phyloP scores from a whole-genome alignment of 2,329 filamentous ascomycete species.

The Beauveria scarabaeidicola region DNA sequence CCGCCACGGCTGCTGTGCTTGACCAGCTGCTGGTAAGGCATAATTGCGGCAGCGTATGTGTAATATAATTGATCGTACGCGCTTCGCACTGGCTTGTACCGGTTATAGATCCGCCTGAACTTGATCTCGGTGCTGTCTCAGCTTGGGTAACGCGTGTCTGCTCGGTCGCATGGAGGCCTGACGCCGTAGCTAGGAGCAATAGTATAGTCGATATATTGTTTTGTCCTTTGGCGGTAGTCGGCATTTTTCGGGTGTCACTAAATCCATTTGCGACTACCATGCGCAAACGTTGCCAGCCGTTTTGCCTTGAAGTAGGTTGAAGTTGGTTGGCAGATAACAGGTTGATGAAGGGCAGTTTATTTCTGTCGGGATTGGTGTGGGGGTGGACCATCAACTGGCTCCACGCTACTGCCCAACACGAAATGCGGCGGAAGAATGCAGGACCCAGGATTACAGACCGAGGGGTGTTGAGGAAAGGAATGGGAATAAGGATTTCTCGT shows the following conservation, averaged over 20 bases:
- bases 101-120: background rate
- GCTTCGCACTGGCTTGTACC: slow-evolving; percentile 36
- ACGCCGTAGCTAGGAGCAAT: background rate
- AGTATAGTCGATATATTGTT: background rate
- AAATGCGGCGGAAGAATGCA: background rate
- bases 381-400: background rate
- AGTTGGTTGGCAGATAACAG: background rate
- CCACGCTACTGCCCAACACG: too few relatives aligned
- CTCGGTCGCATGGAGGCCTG: background rate
- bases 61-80: slow-evolving; percentile 73
- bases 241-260: background rate
- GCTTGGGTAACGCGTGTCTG: slow-evolving; percentile 1
- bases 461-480: background rate
- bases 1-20: slow-evolving; percentile 17
- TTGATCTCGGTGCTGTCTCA: slow-evolving; percentile 3
- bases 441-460: background rate
- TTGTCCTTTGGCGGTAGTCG: background rate
- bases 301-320: background rate
- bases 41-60: slow-evolving; percentile 66
- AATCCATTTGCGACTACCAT: background rate
- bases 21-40: slow-evolving; percentile 60
- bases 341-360: too few relatives aligned
- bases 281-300: background rate
- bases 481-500: background rate
- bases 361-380: too few relatives aligned